Percentiles rank a stretch among this genome's conserved stretches.
Conservation (phyloP, 139 green algal genomes). For the Coelastrella sp. region DNA sequence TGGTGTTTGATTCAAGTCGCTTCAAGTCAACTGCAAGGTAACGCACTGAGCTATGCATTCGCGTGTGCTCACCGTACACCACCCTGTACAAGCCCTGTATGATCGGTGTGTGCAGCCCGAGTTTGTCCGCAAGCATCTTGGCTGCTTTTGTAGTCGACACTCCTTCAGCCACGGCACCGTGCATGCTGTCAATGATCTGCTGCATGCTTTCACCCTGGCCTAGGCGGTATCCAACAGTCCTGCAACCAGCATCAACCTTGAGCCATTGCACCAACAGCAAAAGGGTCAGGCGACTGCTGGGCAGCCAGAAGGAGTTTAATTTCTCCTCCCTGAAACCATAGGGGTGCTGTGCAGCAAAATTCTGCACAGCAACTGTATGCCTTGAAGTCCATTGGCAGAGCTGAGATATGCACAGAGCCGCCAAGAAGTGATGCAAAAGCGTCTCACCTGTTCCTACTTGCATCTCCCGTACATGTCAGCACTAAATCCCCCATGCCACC, state of each 20-base stretch:
- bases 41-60: neutral
- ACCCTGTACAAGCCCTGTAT: constrained; percentile 17
- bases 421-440: neutral
- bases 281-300: too few relatives aligned
- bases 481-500: constrained; percentile 35
- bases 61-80: neutral
- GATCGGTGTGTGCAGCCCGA: constrained; percentile 2
- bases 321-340: neutral
- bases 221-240: constrained; percentile 29
- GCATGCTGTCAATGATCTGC: constrained; percentile 34
- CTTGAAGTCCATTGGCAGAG: neutral
- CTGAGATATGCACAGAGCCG: too few relatives aligned
- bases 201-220: constrained; percentile 26
- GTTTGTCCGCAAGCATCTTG: constrained; percentile 29
- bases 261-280: too few relatives aligned
- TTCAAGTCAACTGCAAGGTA: neutral
- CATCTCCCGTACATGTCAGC: constrained; percentile 34
- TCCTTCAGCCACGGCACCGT: constrained; percentile 38
- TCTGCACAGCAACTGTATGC: neutral
- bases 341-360: neutral
- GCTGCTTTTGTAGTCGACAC: constrained; percentile 21
- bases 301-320: neutral
- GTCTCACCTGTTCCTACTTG: constrained; percentile 10
- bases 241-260: neutral
- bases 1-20: neutral